Evolutionary conservation across 225 moss, liverwort and hornwort species (phyloP), one percentile per base, ranked within the genome.

Genomic region (Physcomitrellopsis africana): DNA sequence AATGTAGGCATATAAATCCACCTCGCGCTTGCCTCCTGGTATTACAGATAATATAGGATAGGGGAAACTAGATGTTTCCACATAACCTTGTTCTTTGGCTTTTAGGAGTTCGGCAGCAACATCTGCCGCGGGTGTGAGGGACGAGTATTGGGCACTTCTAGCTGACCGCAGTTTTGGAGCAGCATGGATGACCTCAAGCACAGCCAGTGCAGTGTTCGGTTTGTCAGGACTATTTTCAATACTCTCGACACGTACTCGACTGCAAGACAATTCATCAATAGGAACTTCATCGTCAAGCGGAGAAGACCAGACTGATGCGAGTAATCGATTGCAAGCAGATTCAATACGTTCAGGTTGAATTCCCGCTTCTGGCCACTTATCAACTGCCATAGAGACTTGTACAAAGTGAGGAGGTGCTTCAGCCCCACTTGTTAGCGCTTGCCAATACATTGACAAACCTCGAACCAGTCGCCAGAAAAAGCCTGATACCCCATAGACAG

Each of bases 371-470:
- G 81, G 81, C 84, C 80, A 84, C 43, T 81, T 81, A 32, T 65
- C 73, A 11, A 84, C 84, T 29, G 74, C 73, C 84, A 84, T 84
- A 8, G 77, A 84, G 41, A 84, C 77, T 29, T 84, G 84, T 14
- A 84, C 84, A 62, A 84, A 84, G 52, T 84, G 84, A 22, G 84
- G 84, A 7, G 84, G 84, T 16, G 84, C 81, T 70, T 84, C 84
- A 19, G 81, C 73, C 3, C 84, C 84, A 66, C 77, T 72, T 10
- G 73, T 81, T 41, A 84, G 74, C 43, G 81, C 81, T 53, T 81
- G 77, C 81, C 81, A 84, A 59, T 84, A 84, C 74, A 68, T 80
- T 11, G 56, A 77, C 6, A 81, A 59, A 11, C 81, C 81, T 65
- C 81, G 62, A 20, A 51, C 47, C 49, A 84, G 68, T 1, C 72